Base-by-base conservation (phyloP, 179 eudicot genomes). In the Amaranthus tricolor region DNA sequence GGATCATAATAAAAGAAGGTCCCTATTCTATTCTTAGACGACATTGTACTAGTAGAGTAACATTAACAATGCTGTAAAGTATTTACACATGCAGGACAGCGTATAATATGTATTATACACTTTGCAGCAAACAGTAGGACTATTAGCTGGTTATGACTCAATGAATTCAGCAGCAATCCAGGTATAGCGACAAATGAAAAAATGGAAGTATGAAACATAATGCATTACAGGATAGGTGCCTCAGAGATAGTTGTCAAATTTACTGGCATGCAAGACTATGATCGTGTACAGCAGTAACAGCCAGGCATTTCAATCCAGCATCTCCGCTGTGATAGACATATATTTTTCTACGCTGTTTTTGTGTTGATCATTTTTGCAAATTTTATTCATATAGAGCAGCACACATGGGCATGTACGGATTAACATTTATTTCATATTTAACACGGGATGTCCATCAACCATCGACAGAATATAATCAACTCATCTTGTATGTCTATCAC, bases 1-100 rank as follows among this genome's bases (percentile, higher is more conserved):
- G 76, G 61, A 74, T 64, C 77, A 53, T 48, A 47, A 20, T 58
- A 60, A 73, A 62, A 48, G n/a, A 19, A 69, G 13, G 14, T 59
- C 20, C 16, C 31, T 10, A 44, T 43, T 64, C 43, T 31, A 17
- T 40, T 24, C 70, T 52, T 58, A 15, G 40, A 50, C 52, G 65
- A 3, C 51, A 19, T 51, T 54, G 48, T 20, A 43, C n/a, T 63
- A 21, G 57, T 45, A 19, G 50, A 9, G 45, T 21, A 43, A 53
- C 40, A 3, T 51, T 9, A 49, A 10, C 44, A 11, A 24, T 15
- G 15, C 47, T 43, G 52, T 51, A 19, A 2, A 13, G 11, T 17
- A 50, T 70, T 47, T 54, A 20, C 59, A 65, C 53, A 13, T 5
- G 66, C 44, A 72, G 76, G 15, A 10, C 15, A 43, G 63, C 53